Base-by-base conservation (phyloP, 2,329 filamentous ascomycete genomes). In the Colletotrichum eleusines region DNA sequence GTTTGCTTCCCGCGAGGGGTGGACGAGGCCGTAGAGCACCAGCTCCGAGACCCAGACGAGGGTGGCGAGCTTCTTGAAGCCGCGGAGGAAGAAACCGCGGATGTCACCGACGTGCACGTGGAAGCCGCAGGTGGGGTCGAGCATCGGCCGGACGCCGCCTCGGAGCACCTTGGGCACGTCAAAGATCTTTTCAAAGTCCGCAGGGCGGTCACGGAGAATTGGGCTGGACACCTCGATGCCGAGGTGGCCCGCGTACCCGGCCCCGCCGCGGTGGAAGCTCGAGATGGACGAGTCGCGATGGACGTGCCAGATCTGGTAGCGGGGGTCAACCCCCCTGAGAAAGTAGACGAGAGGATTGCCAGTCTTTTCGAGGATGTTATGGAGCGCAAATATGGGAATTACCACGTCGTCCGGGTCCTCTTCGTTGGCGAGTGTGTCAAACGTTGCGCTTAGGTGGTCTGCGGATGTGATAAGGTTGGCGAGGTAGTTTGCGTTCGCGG, bases 71-170 rank as follows among this genome's bases (percentile, higher is more conserved):
- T 61, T 66, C 35, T 71, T 63, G 4, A 72, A 23, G 2, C 51
- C 14, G 7, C 31, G 63, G 11, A 71, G 53, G 0, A 53, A 54
- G 54, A 71, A 72, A 14, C 46, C 48, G n/a, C 38, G 46, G 14
- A 63, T 11, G 20, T 59, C 50, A 7, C 67, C 63, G 26, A 71
- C 63, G 46, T 72, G 71, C 5, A 72, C 59, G 40, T 71, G 68
- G 5, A 67, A 14, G 7, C 67, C 71, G 14, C 67, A 66, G n/a
- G 31, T 50, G 9, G 12, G 7, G 33, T 60, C 42, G 1, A 58
- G 9, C 57, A 72, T 67, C 16, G 53, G 54, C 1, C 71, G 63
- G 12, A 51, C 23, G 28, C 33, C 42, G 20, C 31, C 38, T 23
- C 71, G 63, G 23, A 72, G n/a, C n/a, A n/a, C n/a, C n/a, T n/a